phyloP scores from a whole-genome alignment of 139 green algal species.

The Eudorina sp. region DNA sequence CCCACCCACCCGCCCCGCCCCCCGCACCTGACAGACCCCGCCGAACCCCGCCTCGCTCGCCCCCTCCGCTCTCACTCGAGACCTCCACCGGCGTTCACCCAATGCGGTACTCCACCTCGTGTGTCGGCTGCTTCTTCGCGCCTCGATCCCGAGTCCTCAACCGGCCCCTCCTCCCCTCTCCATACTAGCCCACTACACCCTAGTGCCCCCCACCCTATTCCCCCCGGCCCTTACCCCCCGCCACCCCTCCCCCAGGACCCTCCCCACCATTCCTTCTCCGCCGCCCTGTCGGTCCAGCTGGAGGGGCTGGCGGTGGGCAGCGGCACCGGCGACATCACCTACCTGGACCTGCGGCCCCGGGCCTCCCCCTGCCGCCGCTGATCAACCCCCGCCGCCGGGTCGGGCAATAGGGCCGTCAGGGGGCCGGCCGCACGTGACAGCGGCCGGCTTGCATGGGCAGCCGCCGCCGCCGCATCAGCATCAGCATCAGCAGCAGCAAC shows the following conservation, averaged over 20 bases:
- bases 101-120: neutral
- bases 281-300: constrained; percentile 4
- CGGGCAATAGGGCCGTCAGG: no score
- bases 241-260: neutral
- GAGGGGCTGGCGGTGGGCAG: constrained; percentile 47
- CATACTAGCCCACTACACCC: neutral
- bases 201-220: neutral
- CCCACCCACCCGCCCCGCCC: neutral
- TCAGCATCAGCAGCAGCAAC: no score
- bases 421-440: no score
- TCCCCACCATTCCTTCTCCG: constrained; percentile 14
- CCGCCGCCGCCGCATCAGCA: no score
- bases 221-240: neutral
- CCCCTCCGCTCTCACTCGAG: neutral
- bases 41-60: neutral
- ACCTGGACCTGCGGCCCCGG: constrained; percentile 39
- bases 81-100: neutral
- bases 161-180: neutral
- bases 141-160: neutral
- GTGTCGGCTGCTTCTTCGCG: neutral
- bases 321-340: constrained; percentile 40
- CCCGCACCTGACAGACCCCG: neutral
- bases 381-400: neutral
- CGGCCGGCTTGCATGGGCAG: no score
- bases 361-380: neutral